Percentiles rank a stretch among this genome's conserved stretches.
These are phyloP conservation scores for Echria macrotheca DNA, from an alignment of 495 filamentous ascomycete genomes.

Conservation along the genomic window DNA sequence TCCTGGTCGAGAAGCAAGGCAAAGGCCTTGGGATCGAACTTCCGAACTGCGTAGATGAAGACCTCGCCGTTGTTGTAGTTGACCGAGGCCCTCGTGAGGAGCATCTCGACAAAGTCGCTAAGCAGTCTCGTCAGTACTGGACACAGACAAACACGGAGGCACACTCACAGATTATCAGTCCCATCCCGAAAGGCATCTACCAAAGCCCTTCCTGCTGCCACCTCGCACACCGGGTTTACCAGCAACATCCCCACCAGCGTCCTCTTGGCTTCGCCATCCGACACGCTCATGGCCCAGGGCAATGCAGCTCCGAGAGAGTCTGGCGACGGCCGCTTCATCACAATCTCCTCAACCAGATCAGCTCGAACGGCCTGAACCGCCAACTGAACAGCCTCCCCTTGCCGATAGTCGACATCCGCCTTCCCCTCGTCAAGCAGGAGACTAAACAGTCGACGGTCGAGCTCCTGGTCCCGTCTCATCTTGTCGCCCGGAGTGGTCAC, in stretches of 20 bases:
- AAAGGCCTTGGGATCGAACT: constrained; percentile 19
- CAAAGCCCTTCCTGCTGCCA: constrained; percentile 29
- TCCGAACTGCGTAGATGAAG: constrained; percentile 25
- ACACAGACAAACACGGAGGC: background rate
- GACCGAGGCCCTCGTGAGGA: constrained; percentile 21
- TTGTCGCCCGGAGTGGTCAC: constrained; percentile 3
- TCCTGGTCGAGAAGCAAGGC: constrained; percentile 25
- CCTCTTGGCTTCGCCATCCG: constrained; percentile 6
- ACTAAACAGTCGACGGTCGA: constrained; percentile 22
- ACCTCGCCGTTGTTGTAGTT: constrained; percentile 32
- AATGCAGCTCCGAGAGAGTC: constrained; percentile 22
- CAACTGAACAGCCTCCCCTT: constrained; percentile 32
- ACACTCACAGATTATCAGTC: constrained; percentile 20
- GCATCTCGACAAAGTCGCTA: constrained; percentile 17
- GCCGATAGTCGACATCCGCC: constrained; percentile 36
- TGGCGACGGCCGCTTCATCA: constrained; percentile 27
- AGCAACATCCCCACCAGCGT: constrained; percentile 19
- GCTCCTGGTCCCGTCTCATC: background rate
- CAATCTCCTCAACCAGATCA: constrained; percentile 29
- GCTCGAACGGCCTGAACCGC: constrained; percentile 26
- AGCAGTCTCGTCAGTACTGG: background rate
- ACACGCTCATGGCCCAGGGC: constrained; percentile 20
- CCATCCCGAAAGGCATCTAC: constrained; percentile 29
- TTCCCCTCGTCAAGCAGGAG: constrained; percentile 35
- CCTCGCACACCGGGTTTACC: constrained; percentile 23